Evolutionary conservation across 495 filamentous ascomycete genomes (phyloP).

Genomic region (Penicillium paxilli): DNA sequence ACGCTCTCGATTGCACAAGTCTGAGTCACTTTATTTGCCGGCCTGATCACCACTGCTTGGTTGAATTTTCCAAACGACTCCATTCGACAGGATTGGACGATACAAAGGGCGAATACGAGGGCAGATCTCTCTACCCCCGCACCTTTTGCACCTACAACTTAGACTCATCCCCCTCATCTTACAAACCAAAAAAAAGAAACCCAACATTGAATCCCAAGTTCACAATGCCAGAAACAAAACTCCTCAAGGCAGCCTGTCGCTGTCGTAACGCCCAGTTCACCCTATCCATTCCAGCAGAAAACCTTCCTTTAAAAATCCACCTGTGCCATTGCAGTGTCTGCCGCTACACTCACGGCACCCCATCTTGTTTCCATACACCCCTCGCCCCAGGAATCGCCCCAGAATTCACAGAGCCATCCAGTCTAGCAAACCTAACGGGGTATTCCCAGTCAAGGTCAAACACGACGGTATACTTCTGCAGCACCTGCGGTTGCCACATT

Average conservation of each 20-base stretch:
- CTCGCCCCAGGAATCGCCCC: slow-evolving; percentile 40
- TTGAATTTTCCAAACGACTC: background rate
- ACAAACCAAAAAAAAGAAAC: background rate
- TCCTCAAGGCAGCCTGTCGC: slow-evolving; percentile 47
- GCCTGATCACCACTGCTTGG: background rate
- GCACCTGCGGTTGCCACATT: slow-evolving; percentile 44
- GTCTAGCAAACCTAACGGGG: slow-evolving; percentile 20
- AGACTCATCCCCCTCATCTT: background rate
- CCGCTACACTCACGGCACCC: slow-evolving; percentile 57
- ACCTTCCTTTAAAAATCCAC: slow-evolving; percentile 31
- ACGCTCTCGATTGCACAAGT: no score
- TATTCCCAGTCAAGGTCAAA: slow-evolving; percentile 33
- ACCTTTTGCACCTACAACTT: background rate
- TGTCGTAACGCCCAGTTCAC: slow-evolving; percentile 46
- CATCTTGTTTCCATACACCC: slow-evolving; percentile 51
- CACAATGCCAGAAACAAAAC: slow-evolving; percentile 5
- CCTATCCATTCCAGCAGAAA: slow-evolving; percentile 20
- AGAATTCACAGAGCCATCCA: slow-evolving; percentile 30
- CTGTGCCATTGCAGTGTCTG: slow-evolving; percentile 67
- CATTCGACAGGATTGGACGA: background rate
- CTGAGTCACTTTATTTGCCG: no score
- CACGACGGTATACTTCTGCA: slow-evolving; percentile 41
- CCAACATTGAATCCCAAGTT: background rate
- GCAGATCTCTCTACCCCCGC: background rate
- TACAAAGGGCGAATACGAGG: background rate